These are phyloP conservation scores for Graphiopsis chlorocephala DNA, from an alignment of 2,329 filamentous ascomycete species.

Conservation along the genomic window DNA sequence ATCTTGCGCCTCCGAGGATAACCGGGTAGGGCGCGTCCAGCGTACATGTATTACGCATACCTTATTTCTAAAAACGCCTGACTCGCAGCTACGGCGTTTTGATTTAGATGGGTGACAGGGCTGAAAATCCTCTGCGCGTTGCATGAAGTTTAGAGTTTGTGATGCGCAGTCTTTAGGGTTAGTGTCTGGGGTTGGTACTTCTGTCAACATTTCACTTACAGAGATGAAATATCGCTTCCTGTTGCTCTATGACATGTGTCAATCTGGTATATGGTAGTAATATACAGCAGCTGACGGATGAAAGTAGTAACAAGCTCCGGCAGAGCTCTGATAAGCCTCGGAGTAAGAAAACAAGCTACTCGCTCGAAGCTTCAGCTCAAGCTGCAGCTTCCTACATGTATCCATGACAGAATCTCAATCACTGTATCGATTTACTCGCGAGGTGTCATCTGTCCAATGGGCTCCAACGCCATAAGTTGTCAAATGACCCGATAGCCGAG, in stretches of 20 bases:
- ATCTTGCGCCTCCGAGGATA: neutral
- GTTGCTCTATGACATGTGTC: neutral
- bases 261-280: neutral
- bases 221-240: neutral
- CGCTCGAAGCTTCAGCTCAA: neutral
- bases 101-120: neutral
- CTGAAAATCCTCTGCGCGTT: neutral
- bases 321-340: neutral
- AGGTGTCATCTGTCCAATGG: neutral
- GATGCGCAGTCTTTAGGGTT: neutral
- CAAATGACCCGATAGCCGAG: neutral
- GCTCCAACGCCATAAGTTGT: neutral
- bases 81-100: neutral
- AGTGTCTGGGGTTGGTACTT: neutral
- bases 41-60: neutral
- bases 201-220: neutral
- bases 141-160: neutral
- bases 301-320: neutral
- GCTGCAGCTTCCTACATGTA: neutral
- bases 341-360: too few relatives aligned
- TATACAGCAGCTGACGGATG: neutral
- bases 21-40: neutral
- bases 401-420: neutral
- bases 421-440: neutral
- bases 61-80: neutral